These are phyloP conservation scores for Solanum aculeatissimum DNA, from an alignment of 305 asterid genomes.

Conservation along the genomic window DNA sequence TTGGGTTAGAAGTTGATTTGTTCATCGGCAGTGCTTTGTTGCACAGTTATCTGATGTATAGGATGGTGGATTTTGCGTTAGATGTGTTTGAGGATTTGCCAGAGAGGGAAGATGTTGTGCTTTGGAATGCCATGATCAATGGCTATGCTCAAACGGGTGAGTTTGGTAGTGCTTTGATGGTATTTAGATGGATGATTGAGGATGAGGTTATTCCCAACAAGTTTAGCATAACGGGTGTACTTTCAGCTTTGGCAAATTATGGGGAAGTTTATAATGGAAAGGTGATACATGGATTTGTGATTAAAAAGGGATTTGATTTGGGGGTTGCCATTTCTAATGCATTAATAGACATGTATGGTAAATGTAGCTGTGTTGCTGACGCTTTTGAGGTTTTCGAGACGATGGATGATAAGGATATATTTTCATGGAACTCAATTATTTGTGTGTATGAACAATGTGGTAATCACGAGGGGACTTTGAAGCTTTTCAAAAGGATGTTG, in stretches of 20 bases:
- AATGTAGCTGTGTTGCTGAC: constrained; percentile 40
- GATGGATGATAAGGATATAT: constrained; percentile 55
- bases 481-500: constrained; percentile 46
- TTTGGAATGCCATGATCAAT: constrained; percentile 81
- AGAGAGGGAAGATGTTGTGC: constrained; percentile 46
- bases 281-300: constrained; percentile 39
- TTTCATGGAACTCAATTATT: constrained; percentile 76
- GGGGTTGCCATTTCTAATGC: constrained; percentile 53
- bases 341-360: constrained; percentile 79
- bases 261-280: constrained; percentile 46
- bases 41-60: constrained; percentile 41
- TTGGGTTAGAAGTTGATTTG: constrained; percentile 46
- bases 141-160: constrained; percentile 56
- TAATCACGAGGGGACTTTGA: constrained; percentile 55
- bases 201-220: constrained; percentile 31
- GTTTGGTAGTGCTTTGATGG: constrained; percentile 27
- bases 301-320: constrained; percentile 38
- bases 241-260: constrained; percentile 50
- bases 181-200: constrained; percentile 45
- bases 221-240: constrained; percentile 50
- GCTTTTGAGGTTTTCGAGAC: constrained; percentile 35
- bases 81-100: constrained; percentile 60
- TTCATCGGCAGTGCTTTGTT: constrained; percentile 66
- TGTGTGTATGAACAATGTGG: constrained; percentile 69
- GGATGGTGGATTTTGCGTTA: constrained; percentile 39